These are phyloP conservation scores for Tylopilus vinaceipallidus DNA, from an alignment of 768 basidiomycete species.

Conservation along the genomic window DNA sequence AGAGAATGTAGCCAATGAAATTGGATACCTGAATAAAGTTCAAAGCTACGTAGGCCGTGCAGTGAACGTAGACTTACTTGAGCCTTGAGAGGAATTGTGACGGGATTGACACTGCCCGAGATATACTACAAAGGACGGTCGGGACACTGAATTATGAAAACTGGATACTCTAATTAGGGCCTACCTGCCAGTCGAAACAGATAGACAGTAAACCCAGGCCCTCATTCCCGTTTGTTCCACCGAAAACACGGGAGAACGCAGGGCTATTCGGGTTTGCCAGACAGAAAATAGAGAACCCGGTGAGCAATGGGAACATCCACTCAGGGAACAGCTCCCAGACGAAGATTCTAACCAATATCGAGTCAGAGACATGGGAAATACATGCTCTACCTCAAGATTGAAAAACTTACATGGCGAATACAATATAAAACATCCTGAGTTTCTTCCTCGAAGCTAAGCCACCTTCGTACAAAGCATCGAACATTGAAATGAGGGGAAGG, in stretches of 20 bases:
- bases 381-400: slow-evolving; percentile 2
- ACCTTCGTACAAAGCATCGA: slow-evolving; percentile 41
- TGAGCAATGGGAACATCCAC: slow-evolving; percentile 54
- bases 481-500: slow-evolving; percentile 22
- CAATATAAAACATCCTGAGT: slow-evolving; percentile 31
- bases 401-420: slow-evolving; percentile 28
- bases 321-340: slow-evolving; percentile 26
- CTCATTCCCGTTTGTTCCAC: slow-evolving; percentile 65
- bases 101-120: slow-evolving; percentile 39
- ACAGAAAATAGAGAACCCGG: slow-evolving; percentile 63
- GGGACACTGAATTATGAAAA: not conserved
- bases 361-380: not conserved
- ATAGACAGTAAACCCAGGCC: slow-evolving; percentile 60
- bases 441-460: slow-evolving; percentile 38
- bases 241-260: slow-evolving; percentile 48
- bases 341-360: slow-evolving; percentile 33
- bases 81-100: slow-evolving; percentile 54
- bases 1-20: slow-evolving; percentile 51
- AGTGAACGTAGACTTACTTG: slow-evolving; percentile 30
- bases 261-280: slow-evolving; percentile 43
- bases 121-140: slow-evolving; percentile 20
- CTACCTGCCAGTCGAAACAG: slow-evolving; percentile 54
- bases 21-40: slow-evolving; percentile 35
- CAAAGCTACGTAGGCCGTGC: not conserved
- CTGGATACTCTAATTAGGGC: slow-evolving; percentile 22